Percentiles rank a stretch among this genome's conserved stretches.
Evolutionary conservation across 768 basidiomycete species (phyloP).

Genomic region (Tricholoma sp.): DNA sequence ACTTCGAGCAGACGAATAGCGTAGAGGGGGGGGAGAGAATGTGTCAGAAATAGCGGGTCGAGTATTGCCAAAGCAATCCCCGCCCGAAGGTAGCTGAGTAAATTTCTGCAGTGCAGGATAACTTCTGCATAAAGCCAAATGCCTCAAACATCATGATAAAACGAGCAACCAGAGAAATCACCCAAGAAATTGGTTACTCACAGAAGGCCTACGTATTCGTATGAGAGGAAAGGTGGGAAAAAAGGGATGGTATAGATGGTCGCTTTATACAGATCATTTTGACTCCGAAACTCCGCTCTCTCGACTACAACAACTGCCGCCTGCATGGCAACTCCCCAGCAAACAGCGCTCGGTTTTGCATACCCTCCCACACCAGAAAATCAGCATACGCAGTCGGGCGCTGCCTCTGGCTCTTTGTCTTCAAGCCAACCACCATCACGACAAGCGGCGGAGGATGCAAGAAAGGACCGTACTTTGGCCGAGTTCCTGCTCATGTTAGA

Average conservation of each 20-base stretch:
- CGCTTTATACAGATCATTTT: slow-evolving; percentile 15
- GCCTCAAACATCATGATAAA: slow-evolving; percentile 79
- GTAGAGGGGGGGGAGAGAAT: no score
- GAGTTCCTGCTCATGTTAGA: slow-evolving; percentile 96
- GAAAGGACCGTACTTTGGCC: slow-evolving; percentile 86
- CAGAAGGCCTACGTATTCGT: neutral
- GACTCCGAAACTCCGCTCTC: slow-evolving; percentile 24
- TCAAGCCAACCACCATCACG: slow-evolving; percentile 38
- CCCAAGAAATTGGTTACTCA: slow-evolving; percentile 4
- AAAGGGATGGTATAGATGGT: neutral
- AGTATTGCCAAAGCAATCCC: slow-evolving; percentile 37
- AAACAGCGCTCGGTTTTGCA: slow-evolving; percentile 22
- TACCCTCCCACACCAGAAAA: slow-evolving; percentile 23
- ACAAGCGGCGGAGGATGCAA: slow-evolving; percentile 72
- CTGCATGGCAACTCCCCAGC: slow-evolving; percentile 26
- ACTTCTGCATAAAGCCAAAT: slow-evolving; percentile 83
- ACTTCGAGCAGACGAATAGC: no score
- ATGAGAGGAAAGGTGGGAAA: neutral
- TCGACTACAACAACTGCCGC: slow-evolving; percentile 5
- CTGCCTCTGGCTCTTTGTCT: slow-evolving; percentile 24
- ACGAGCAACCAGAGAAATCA: neutral
- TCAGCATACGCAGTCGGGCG: slow-evolving; percentile 17
- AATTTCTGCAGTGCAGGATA: slow-evolving; percentile 74
- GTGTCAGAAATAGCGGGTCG: slow-evolving; percentile 43
- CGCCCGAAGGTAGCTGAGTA: slow-evolving; percentile 90